Base-by-base conservation (phyloP, 768 basidiomycete genomes). In the Steccherinum ochraceum region DNA sequence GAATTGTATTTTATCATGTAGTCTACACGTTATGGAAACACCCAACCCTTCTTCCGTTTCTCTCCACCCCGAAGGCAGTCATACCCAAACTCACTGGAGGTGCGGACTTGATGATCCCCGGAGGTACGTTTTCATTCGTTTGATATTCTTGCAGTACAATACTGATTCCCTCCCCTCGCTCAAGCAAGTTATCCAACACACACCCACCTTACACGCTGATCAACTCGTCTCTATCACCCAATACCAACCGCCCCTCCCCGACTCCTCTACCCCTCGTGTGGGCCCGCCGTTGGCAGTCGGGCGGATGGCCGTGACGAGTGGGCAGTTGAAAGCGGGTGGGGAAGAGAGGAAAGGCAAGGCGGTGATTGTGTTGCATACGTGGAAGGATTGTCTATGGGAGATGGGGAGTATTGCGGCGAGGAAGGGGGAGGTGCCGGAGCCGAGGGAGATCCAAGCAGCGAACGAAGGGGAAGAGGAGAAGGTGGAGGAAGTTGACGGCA, bases 61-160 rank as follows among this genome's bases (percentile, higher is more conserved):
- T 93, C n/a, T 78, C 81, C 2, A 90, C 89, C 0, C 86, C 88
- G 2, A 64, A 78, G 1, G 67, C 79, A 11, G 89, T 90, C 24
- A 78, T 91, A 30, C 84, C 84, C 1, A 72, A 83, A 21, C 74
- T 93, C 12, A 69, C 80, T 2, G 80, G 79, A 10, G 90, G 91
- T n/a, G 88, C 90, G 0, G 89, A 93, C 69, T 76, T 93, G 5
- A 92, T 93, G 89, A 81, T 87, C 26, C 88, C 90, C 3, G 90
- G 89, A 66, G 86, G 87, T 86, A 61, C 61, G 82, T 71, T 24
- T 30, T 42, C 2, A 24, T 7, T 23, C 40, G 42, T 40, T 20
- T 20, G 13, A 19, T 16, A 13, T 21, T 40, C 16, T 30, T 43
- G 53, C 46, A 27, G 51, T 39, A 11, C 11, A 11, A 50, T 35